Evolutionary conservation across 305 asterid genomes (phyloP), one percentile per base, ranked within the genome.

Genomic region (Rubia peregrina): DNA sequence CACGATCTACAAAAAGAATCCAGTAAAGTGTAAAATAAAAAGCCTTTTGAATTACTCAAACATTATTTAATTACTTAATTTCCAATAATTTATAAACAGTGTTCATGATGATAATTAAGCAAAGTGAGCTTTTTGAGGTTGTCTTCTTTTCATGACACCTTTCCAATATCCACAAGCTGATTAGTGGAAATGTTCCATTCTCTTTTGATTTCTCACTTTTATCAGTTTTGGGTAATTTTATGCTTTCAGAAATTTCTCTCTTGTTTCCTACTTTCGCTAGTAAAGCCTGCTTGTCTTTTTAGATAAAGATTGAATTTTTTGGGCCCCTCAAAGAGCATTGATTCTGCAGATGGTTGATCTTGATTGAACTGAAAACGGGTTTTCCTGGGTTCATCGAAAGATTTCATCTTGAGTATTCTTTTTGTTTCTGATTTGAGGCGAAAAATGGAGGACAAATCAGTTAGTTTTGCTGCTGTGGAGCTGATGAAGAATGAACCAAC

Each of bases 371-470:
- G 56, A 43, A 42, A 65, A 19, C 10, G 69, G 69, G 40, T 19
- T 65, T 42, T 42, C 42, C 11, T 41, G 69, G 40, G 69, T 42
- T 65, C 55, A 5, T 65, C 12, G 53, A 41, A 65, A 42, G 38
- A 65, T 65, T 65, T 65, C 68, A 61, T 61, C 63, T 30, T 65
- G 51, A 43, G 48, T 9, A 5, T 71, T 62, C 16, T 62, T 59
- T 49, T 24, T 57, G 6, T 57, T 21, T 22, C 21, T 53, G 17
- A 12, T 22, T 16, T 38, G 9, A 12, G 51, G 67, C 12, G 22
- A 24, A 22, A 75, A 22, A 75, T 75, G 74, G 78, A 75, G 42
- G 78, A 75, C 61, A 69, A 69, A 62, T 53, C 74, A 40, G 74
- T 24, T 4, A 69, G 51, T 55, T 26, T 17, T 30, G 67, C 17